Evolutionary conservation across 2,329 filamentous ascomycete genomes (phyloP).

Genomic region (Geosmithia flava): DNA sequence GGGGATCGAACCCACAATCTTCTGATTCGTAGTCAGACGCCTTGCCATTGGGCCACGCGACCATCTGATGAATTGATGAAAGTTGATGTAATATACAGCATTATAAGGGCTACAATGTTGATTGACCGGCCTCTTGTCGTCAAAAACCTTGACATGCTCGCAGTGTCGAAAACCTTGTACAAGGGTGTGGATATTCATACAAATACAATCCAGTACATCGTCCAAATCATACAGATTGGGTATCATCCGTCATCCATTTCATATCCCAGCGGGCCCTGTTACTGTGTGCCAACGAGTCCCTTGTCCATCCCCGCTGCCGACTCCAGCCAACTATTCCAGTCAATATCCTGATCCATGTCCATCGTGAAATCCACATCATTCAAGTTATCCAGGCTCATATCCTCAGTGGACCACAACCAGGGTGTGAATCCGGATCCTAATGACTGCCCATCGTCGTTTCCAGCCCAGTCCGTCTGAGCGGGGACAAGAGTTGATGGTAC

Average conservation of each 20-base stretch:
- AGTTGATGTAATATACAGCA: no score
- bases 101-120: no score
- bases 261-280: neutral
- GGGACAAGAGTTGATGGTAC: neutral
- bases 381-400: constrained; percentile 12
- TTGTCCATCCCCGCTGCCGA: constrained; percentile 18
- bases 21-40: constrained; percentile 4
- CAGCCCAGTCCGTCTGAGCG: neutral
- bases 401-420: constrained; percentile 20
- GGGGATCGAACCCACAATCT: constrained; percentile 4
- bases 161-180: no score
- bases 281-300: neutral
- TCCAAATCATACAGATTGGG: no score
- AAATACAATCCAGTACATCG: no score
- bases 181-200: no score
- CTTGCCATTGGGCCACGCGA: constrained; percentile 3
- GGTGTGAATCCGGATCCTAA: constrained; percentile 9
- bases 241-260: neutral
- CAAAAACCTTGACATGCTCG: no score
- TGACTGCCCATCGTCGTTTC: neutral
- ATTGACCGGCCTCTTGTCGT: no score
- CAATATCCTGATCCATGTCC: constrained; percentile 15
- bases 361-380: constrained; percentile 12
- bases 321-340: constrained; percentile 24
- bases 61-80: neutral